Conservation (phyloP, 441 rosid genomes). For the Arabidopsis lyrata region DNA sequence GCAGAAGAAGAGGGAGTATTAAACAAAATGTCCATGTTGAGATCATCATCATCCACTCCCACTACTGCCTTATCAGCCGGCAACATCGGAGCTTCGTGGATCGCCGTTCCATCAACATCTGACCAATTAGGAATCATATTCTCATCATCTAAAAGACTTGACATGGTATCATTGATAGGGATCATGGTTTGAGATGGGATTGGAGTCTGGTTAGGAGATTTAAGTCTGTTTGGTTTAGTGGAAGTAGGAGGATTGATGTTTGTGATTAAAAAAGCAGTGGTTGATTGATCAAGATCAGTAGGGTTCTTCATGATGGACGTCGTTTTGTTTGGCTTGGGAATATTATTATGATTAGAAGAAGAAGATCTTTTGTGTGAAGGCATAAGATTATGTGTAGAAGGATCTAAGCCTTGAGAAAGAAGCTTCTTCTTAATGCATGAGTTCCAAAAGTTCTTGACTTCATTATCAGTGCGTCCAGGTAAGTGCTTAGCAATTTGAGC, state of each 20-base stretch:
- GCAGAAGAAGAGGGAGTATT: conserved; percentile 46
- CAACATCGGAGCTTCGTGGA: conserved; percentile 32
- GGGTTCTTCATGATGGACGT: conserved; percentile 40
- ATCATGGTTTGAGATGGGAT: conserved; percentile 28
- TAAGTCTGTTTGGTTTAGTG: conserved; percentile 37
- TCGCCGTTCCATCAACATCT: conserved; percentile 35
- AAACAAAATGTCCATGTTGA: conserved; percentile 50
- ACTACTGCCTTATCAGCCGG: conserved; percentile 19
- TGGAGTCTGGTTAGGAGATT: conserved; percentile 47
- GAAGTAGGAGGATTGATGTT: conserved; percentile 43
- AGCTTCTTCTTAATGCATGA: conserved; percentile 74
- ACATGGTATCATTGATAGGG: conserved; percentile 39
- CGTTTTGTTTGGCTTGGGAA: conserved; percentile 26
- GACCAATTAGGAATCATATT: conserved; percentile 47
- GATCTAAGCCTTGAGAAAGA: conserved; percentile 71
- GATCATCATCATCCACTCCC: conserved; percentile 31
- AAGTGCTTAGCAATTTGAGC: conserved; percentile 82
- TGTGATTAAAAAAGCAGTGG: conserved; percentile 33
- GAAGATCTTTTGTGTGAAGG: conserved; percentile 58
- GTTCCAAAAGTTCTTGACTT: conserved; percentile 83
- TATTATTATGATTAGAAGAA: conserved; percentile 27
- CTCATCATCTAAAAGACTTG: conserved; percentile 46
- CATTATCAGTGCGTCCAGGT: conserved; percentile 81
- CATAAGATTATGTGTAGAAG: conserved; percentile 68
- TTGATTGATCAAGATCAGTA: conserved; percentile 41